phyloP scores from a whole-genome alignment of 2,329 filamentous ascomycete species.

The Sarocladium oryzae region DNA sequence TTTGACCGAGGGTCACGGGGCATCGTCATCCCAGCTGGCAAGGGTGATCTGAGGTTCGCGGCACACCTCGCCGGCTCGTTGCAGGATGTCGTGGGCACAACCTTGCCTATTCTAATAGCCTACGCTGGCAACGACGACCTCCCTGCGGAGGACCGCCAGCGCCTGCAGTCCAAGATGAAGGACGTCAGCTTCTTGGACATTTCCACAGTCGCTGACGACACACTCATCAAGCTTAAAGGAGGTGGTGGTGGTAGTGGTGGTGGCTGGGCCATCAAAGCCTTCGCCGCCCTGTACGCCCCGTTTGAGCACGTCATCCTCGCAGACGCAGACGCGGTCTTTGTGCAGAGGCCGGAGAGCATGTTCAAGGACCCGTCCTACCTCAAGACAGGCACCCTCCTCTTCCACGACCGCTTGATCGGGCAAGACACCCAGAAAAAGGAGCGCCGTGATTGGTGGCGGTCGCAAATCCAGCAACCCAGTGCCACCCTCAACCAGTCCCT shows the following conservation, averaged over 20 bases:
- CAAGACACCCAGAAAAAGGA: conserved; percentile 25
- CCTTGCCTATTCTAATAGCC: conserved; percentile 28
- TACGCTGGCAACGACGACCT: conserved; percentile 31
- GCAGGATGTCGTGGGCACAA: conserved; percentile 21
- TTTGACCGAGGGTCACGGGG: conserved; percentile 19
- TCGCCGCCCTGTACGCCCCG: conserved; percentile 28
- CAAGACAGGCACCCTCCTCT: conserved; percentile 28
- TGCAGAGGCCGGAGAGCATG: conserved; percentile 27
- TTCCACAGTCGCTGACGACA: conserved; percentile 26
- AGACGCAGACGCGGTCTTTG: conserved; percentile 33
- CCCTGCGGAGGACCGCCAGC: conserved; percentile 16
- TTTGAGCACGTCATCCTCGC: conserved; percentile 33
- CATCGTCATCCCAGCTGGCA: conserved; percentile 29
- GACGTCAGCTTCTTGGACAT: conserved; percentile 27
- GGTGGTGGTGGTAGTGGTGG: no score
- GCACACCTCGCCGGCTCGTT: conserved; percentile 28
- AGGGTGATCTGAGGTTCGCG: conserved; percentile 24
- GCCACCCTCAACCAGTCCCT: conserved; percentile 25
- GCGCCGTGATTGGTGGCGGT: conserved; percentile 31
- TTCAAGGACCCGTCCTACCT: conserved; percentile 24
- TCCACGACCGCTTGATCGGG: conserved; percentile 35
- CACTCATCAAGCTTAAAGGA: conserved; percentile 19
- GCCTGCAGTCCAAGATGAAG: conserved; percentile 9
- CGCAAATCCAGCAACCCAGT: conserved; percentile 29
- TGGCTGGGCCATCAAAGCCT: conserved; percentile 35